Base-by-base conservation (phyloP, 2,329 filamentous ascomycete genomes). In the Aspergillus sp. region DNA sequence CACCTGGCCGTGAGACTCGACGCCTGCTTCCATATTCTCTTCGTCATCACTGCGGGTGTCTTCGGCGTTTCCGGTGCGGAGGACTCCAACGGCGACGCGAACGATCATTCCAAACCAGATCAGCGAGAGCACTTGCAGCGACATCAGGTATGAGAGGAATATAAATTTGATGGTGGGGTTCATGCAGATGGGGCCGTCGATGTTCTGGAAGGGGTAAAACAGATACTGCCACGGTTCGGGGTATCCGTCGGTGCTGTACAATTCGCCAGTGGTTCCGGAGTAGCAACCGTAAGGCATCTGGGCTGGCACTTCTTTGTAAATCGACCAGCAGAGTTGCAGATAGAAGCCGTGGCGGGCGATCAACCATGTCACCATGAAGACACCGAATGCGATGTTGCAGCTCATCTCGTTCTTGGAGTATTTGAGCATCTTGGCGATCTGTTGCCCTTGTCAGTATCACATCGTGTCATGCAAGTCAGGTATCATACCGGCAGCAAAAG, bases 351-450 rank as follows among this genome's bases (percentile, higher is more conserved):
- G 93, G 44, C 93, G 86, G 29, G 85, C 80, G 44, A 86, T 62
- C 53, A 96, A 77, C 93, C 93, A 98, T 44, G 81, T 80, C 10
- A 88, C 59, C 70, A 97, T 85, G 69, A 97, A 96, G 28, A 91
- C 64, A 34, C 82, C 90, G 61, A 97, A 97, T 43, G 82, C 80
- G 51, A 83, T 70, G 63, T 97, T 93, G 73, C 90, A 96, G 45
- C 83, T 69, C 3, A 72, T 83, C 52, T 81, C 80, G 67, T 79
- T 88, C 51, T 85, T 85, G 44, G 89, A 73, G 65, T 97, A 98
- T 67, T 95, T 96, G 56, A 97, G 80, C 59, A 90, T 87, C 69
- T 98, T 98, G 57, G 93, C 93, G 29, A 82, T 73, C 88, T 94
- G 51, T 43, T 36, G 19, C 7, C 41, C 34, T 12, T 41, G 48